Base-by-base conservation (phyloP, 352 stramenopile genomes). In the Blastocystis hominis region DNA sequence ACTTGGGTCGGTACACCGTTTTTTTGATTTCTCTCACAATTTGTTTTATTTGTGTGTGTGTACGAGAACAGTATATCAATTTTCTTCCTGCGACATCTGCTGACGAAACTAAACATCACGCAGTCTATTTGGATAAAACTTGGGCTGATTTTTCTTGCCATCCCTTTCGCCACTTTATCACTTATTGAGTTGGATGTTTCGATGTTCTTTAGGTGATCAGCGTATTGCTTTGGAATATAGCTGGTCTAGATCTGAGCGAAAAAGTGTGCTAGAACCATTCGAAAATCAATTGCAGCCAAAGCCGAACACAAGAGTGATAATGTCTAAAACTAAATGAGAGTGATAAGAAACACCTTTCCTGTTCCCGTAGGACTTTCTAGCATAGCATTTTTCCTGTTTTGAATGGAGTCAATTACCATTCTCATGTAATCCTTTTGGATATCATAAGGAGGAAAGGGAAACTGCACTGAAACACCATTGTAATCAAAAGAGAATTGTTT, bases 351-450 rank as follows among this genome's bases (percentile, higher is more conserved):
- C 6, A 89, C 84, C 66, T 97, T 97, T 88, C 94, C 94, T 0
- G 94, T 97, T 62, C 94, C 94, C 42, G 94, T 97, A 64, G 94
- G 94, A 88, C 92, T 96, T 90, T 97, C 94, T 24, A 97, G 92
- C 78, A 97, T 94, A 15, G 94, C 94, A 79, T 97, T 96, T 84
- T 96, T 42, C 24, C 66, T 36, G 24, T 93, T 92, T 1, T 91
- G 90, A 30, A 97, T 92, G 30, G 93, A 89, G 70, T 92, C 72
- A 36, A 97, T 88, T 15, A 97, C 93, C 76, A 96, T 95, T 88
- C 95, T 93, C 93, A 97, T 97, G 90, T 96, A 96, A 2, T 95
- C 91, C 42, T 95, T 90, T 91, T 97, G 94, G 56, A 89, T 75
- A 75, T 95, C 92, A 78, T 97, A 97, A 17, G 94, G 93, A 75